A percentile compares a stretch with the other conserved stretches of the same genome.
Evolutionary conservation across 208 protist species (phyloP).

Genomic region (Wallacemonas sp.): DNA sequence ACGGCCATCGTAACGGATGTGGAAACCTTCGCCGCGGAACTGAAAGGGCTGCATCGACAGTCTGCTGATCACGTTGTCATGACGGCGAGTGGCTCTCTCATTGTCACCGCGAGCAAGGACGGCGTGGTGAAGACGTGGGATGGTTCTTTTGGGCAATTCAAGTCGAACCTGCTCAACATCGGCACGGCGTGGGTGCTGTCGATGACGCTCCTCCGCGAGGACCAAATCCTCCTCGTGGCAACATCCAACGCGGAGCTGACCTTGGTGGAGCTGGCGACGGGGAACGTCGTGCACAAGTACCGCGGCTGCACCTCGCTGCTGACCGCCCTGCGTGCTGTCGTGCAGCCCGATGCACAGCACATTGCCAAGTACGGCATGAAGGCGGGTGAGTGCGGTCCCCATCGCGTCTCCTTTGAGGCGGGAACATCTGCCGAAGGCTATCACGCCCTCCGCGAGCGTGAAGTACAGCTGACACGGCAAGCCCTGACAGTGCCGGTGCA

Average conservation of each 20-base stretch:
- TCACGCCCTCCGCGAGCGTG: slow-evolving; percentile 33
- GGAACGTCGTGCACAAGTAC: slow-evolving; percentile 72
- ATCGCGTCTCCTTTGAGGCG: slow-evolving; percentile 39
- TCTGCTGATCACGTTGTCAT: slow-evolving; percentile 66
- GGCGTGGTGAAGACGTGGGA: slow-evolving; percentile 84
- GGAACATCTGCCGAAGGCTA: slow-evolving; percentile 42
- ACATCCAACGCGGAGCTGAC: slow-evolving; percentile 83
- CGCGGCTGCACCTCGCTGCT: slow-evolving; percentile 65
- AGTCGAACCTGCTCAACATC: slow-evolving; percentile 66
- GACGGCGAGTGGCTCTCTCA: slow-evolving; percentile 30
- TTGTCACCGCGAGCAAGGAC: slow-evolving; percentile 79
- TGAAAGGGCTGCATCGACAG: slow-evolving; percentile 56
- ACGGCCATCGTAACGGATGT: slow-evolving; percentile 31
- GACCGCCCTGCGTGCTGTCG: slow-evolving; percentile 51
- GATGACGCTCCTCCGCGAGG: slow-evolving; percentile 69
- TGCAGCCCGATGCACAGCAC: slow-evolving; percentile 50
- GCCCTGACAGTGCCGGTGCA: slow-evolving; percentile 36
- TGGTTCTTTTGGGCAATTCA: slow-evolving; percentile 45
- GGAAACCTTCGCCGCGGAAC: slow-evolving; percentile 35
- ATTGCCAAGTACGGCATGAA: slow-evolving; percentile 72
- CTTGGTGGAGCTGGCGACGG: slow-evolving; percentile 65
- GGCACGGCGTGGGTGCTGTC: slow-evolving; percentile 72
- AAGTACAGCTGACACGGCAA: slow-evolving; percentile 19
- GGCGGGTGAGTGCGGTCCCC: slow-evolving; percentile 70
- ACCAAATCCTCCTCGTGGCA: slow-evolving; percentile 74